phyloP scores from a whole-genome alignment of 2,329 filamentous ascomycete species.

The Ascochyta fabae region DNA sequence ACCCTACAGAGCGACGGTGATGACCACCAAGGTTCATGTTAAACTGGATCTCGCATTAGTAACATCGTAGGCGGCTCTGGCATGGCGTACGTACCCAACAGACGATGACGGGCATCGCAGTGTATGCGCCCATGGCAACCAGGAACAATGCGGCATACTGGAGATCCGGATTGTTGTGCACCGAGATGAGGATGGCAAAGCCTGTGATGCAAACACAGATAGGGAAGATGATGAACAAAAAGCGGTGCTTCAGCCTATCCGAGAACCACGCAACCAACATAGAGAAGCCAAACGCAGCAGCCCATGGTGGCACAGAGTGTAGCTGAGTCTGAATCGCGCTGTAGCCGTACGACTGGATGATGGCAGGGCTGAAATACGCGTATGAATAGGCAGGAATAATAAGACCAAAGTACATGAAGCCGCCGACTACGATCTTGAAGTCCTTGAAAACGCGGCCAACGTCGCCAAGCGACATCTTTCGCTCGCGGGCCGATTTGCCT shows the following conservation, averaged over 20 bases:
- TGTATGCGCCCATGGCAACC: conserved; percentile 79
- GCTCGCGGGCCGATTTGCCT: conserved; percentile 54
- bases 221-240: conserved; percentile 72
- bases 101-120: conserved; percentile 83
- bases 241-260: conserved; percentile 75
- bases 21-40: conserved; percentile 62
- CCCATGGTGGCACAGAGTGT: conserved; percentile 66
- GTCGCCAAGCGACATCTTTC: conserved; percentile 52
- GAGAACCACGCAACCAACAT: conserved; percentile 76
- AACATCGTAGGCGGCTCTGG: neutral
- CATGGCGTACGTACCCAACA: conserved; percentile 50
- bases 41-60: conserved; percentile 38
- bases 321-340: conserved; percentile 61
- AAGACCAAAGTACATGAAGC: conserved; percentile 60
- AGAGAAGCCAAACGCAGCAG: conserved; percentile 77
- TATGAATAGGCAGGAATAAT: conserved; percentile 50
- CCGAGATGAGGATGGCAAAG: conserved; percentile 74
- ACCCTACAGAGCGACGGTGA: conserved; percentile 56
- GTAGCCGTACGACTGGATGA: conserved; percentile 59
- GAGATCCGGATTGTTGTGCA: conserved; percentile 70
- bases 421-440: conserved; percentile 56
- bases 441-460: conserved; percentile 57
- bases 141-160: conserved; percentile 85
- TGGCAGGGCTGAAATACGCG: conserved; percentile 57
- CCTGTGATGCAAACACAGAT: conserved; percentile 74